Evolutionary conservation across 768 basidiomycete genomes (phyloP).

Genomic region (Infundibulicybe gibba): DNA sequence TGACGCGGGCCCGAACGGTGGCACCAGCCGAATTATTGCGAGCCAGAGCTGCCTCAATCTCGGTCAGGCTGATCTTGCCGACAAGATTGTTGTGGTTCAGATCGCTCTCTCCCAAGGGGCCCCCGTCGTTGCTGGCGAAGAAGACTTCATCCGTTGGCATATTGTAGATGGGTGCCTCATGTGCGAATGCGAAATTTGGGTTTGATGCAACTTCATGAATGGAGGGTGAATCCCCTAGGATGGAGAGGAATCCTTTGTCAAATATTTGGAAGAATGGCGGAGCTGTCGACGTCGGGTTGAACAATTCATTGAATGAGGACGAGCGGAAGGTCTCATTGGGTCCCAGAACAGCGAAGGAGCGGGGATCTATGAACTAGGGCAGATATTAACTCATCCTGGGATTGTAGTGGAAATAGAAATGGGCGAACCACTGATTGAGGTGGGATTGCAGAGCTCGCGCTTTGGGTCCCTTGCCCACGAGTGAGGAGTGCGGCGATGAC

Average conservation of each 20-base stretch:
- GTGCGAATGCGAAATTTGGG: constrained; percentile 66
- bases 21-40: constrained; percentile 21
- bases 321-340: constrained; percentile 34
- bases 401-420: background rate
- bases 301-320: constrained; percentile 34
- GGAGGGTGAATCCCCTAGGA: constrained; percentile 56
- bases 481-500: background rate
- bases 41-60: constrained; percentile 44
- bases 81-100: constrained; percentile 61
- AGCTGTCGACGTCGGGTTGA: constrained; percentile 59
- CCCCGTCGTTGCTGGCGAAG: constrained; percentile 71
- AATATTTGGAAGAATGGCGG: constrained; percentile 58
- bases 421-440: constrained; percentile 22
- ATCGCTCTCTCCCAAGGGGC: constrained; percentile 58
- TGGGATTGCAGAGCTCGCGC: constrained; percentile 9
- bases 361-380: constrained; percentile 47
- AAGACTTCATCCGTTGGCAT: constrained; percentile 68
- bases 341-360: constrained; percentile 48
- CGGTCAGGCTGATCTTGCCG: constrained; percentile 57
- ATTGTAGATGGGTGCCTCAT: constrained; percentile 74
- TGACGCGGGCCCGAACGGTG: constrained; percentile 47
- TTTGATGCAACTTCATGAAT: constrained; percentile 59
- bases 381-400: background rate
- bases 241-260: constrained; percentile 46
- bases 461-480: background rate